Conservation (phyloP, 768 basidiomycete species). For the Lactifluus hygrophoroides region DNA sequence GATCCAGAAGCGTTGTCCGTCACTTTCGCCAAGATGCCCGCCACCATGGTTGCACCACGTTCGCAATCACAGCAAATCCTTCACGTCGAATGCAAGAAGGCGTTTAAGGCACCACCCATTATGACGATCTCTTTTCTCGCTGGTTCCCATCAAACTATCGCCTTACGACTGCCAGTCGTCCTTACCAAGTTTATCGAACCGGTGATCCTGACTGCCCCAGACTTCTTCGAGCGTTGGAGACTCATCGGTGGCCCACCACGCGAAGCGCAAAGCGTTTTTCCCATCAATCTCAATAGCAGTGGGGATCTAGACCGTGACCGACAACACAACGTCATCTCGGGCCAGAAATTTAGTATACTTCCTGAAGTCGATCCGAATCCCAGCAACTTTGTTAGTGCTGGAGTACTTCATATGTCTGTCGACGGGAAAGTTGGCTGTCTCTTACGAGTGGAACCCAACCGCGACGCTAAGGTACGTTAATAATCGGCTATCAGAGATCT, state of each 20-base stretch:
- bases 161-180: conserved; percentile 77
- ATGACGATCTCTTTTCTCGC: conserved; percentile 86
- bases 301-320: conserved; percentile 71
- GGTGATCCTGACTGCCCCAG: conserved; percentile 69
- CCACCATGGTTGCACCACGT: conserved; percentile 67
- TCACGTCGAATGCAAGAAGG: conserved; percentile 90
- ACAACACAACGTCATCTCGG: conserved; percentile 68
- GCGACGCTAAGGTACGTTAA: conserved; percentile 77
- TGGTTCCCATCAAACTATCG: conserved; percentile 81
- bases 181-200: conserved; percentile 91
- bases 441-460: conserved; percentile 87
- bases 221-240: conserved; percentile 99
- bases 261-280: conserved; percentile 84
- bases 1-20: conserved; percentile 72
- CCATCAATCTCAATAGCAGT: conserved; percentile 54
- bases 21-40: conserved; percentile 86
- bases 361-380: conserved; percentile 89
- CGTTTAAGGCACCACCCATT: conserved; percentile 69
- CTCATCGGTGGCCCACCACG: conserved; percentile 92
- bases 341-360: conserved; percentile 68
- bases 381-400: conserved; percentile 90
- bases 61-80: conserved; percentile 90
- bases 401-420: conserved; percentile 85
- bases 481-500: background rate
- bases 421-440: conserved; percentile 96